Base-by-base conservation (phyloP, 1,284 basidiomycete genomes). In the Ustanciosporium gigantosporum region DNA sequence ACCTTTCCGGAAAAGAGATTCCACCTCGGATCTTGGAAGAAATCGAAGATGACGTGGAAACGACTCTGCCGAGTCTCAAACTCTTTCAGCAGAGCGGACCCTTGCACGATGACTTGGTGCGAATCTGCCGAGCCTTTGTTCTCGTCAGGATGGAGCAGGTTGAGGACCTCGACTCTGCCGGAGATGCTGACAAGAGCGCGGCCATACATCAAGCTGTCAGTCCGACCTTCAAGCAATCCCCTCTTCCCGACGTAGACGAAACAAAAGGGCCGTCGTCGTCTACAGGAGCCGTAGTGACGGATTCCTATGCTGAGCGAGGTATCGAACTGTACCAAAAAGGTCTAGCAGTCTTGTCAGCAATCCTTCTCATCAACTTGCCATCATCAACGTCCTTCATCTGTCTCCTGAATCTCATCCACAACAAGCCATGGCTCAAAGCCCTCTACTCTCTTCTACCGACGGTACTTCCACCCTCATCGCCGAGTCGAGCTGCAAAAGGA, bases 111-210 rank as follows among this genome's bases (percentile, higher is more conserved):
- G 94, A 97, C 65, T 80, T 97, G 34, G 86, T 86, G 60, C 89
- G 95, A 50, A 83, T 97, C 79, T 79, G 96, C 13, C 87, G 86
- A 65, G 92, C 93, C 2, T 96, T 91, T 88, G 87, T 92, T 2
- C 89, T 95, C 22, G 84, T 91, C 29, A 84, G 92, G 25, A 88
- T 88, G 23, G 92, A 94, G 60, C 89, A 93, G 77, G 89, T 65
- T 25, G 45, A 38, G 3, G 65, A 60, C 29, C 50, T 61, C 21
- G 49, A 49, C 9, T 40, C 31, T 1, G 59, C 50, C 0, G 52
- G 58, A 16, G 39, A 67, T 19, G 53, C 59, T 7, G 44, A 67
- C 31, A 23, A 35, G 8, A 38, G 41, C 8, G 59, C 53, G 0
- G 39, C 35, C 8, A 34, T 42, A 7, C 45, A 47, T 31, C 59